Conservation (phyloP, 2,329 filamentous ascomycete genomes). For the Hypoxylon sp. region DNA sequence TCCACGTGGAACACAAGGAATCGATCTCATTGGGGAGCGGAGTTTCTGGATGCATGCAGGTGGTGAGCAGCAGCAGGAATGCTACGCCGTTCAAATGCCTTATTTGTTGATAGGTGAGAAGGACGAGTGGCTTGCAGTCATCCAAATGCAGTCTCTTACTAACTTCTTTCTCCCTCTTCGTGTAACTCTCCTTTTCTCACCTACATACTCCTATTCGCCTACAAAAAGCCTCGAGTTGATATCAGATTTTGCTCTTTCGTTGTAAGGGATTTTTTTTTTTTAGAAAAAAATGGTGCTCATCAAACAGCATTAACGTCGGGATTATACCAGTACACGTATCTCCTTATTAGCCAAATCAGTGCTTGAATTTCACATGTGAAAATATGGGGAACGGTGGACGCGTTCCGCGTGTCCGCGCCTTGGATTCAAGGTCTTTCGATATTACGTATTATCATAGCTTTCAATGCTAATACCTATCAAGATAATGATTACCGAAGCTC, state of each 20-base stretch:
- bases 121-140: conserved; percentile 31
- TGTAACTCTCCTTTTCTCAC: conserved; percentile 9
- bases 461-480: conserved; percentile 34
- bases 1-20: conserved; percentile 36
- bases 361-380: conserved; percentile 38
- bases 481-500: conserved; percentile 18
- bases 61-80: conserved; percentile 10
- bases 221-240: conserved; percentile 17
- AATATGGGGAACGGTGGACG: conserved; percentile 40
- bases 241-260: background rate
- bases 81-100: conserved; percentile 22
- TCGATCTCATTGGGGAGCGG: conserved; percentile 30
- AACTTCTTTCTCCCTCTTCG: conserved; percentile 14
- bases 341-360: conserved; percentile 28
- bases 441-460: conserved; percentile 34
- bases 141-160: conserved; percentile 31
- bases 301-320: conserved; percentile 19
- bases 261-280: too few relatives aligned
- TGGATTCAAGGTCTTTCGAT: conserved; percentile 15
- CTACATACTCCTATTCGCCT: background rate
- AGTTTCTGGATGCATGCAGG: conserved; percentile 24
- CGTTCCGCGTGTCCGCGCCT: conserved; percentile 38
- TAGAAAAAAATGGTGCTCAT: conserved; percentile 10
- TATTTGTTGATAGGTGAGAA: conserved; percentile 35
- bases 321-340: conserved; percentile 22